Percentiles rank a stretch among this genome's conserved stretches.
These are phyloP conservation scores for Aspergillus cavernicola DNA, from an alignment of 495 filamentous ascomycete genomes.

Conservation along the genomic window DNA sequence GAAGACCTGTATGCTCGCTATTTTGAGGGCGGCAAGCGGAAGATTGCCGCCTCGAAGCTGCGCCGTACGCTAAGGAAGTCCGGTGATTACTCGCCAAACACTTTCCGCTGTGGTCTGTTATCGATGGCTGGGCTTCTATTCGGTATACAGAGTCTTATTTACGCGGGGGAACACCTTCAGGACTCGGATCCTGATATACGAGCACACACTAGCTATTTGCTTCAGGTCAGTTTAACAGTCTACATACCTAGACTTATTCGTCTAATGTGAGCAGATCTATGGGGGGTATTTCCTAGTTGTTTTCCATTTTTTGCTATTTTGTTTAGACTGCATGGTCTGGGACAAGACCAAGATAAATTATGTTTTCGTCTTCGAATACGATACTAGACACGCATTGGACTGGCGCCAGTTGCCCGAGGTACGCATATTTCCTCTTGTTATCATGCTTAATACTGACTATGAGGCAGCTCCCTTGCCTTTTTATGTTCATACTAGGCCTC, in stretches of 20 bases:
- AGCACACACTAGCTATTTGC: constrained; percentile 65
- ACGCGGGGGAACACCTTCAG: constrained; percentile 53
- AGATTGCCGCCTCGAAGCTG: constrained; percentile 83
- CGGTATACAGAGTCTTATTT: constrained; percentile 68
- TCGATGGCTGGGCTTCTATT: constrained; percentile 72
- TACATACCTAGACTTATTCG: background rate
- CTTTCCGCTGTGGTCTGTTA: constrained; percentile 78
- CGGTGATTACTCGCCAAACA: constrained; percentile 65
- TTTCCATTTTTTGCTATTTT: constrained; percentile 70
- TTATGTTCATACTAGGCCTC: constrained; percentile 70
- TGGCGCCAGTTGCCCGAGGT: constrained; percentile 86
- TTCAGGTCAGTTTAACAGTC: constrained; percentile 51
- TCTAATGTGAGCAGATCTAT: constrained; percentile 61
- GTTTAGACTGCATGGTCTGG: constrained; percentile 78
- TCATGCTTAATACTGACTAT: constrained; percentile 13
- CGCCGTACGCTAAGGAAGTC: constrained; percentile 60
- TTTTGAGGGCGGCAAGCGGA: constrained; percentile 86
- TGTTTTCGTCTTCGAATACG: constrained; percentile 93
- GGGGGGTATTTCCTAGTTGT: constrained; percentile 78
- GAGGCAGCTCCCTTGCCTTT: constrained; percentile 64
- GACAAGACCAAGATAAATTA: constrained; percentile 84
- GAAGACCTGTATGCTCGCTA: constrained; percentile 93
- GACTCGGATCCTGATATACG: constrained; percentile 42
- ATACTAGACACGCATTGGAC: constrained; percentile 76
- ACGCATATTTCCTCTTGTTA: constrained; percentile 8